Evolutionary conservation across 257 asterid species (phyloP).

Genomic region (Echium plantagineum): DNA sequence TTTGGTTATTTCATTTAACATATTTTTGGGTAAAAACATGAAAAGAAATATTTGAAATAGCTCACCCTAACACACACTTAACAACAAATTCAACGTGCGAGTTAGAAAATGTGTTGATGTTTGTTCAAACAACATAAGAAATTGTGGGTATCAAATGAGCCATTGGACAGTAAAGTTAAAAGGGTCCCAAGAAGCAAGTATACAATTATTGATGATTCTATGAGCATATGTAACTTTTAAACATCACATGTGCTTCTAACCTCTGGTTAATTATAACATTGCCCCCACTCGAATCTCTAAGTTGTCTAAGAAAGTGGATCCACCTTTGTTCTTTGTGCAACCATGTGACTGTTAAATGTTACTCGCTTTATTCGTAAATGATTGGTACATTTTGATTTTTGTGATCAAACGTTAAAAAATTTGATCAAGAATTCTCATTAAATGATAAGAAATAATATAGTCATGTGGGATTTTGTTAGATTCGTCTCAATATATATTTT

Average conservation of each 20-base stretch:
- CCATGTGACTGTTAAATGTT: neutral
- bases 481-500: no score
- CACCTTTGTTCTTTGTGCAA: neutral
- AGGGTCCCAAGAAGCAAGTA: neutral
- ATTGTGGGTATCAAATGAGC: neutral
- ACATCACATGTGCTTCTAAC: neutral
- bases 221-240: neutral
- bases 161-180: neutral
- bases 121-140: neutral
- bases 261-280: neutral
- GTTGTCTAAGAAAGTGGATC: neutral
- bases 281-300: neutral
- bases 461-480: no score
- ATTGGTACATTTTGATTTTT: no score
- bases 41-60: no score
- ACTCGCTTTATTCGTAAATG: no score
- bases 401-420: no score
- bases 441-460: no score
- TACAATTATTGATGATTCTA: neutral
- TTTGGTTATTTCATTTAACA: no score
- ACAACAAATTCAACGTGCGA: no score
- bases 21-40: no score
- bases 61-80: no score
- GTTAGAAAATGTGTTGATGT: neutral
- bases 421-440: no score